Evolutionary conservation across 2,329 filamentous ascomycete genomes (phyloP), one percentile per base, ranked within the genome.

Genomic region (Tolypocladium nubicola): DNA sequence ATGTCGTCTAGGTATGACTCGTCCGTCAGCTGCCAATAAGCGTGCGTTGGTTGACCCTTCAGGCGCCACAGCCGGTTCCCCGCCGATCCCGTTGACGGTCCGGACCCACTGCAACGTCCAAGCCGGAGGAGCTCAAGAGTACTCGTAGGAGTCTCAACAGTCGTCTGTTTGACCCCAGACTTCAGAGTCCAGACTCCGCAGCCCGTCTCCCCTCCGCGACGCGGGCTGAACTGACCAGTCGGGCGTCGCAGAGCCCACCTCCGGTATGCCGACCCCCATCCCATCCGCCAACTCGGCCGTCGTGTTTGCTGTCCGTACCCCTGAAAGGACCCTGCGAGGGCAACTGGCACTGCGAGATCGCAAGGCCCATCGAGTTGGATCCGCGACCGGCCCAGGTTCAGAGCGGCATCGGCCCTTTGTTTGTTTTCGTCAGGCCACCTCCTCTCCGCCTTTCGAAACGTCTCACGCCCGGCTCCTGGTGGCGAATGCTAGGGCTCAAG

Each of bases 11-110:
- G 23, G 23, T 26, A 38, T 55, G 53, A 49, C 53, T 55, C 53
- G 26, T 33, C 23, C 23, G 33, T 11, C 52, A 11, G 41, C 53
- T n/a, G 13, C 54, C 54, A 55, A 49, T 55, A 23, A 50, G 54
- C 43, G 21, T 19, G 16, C 33, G 13, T 6, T n/a, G 30, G 50
- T 39, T 16, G 33, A 39, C 33, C 54, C 33, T 37, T 37, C 43
- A 45, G 54, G 54, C 54, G 54, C 35, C 54, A 55, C 54, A 30
- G 5, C 54, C 43, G 43, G 41, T 47, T 37, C 52, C 54, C 54
- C 54, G 47, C 47, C 47, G 26, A 30, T 21, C 13, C 43, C 43
- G 23, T 30, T 21, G 3, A 33, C 26, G 26, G 26, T 14, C 21
- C 5, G 30, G 47, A 33, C 47, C 47, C 47, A 50, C 47, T 35